phyloP scores from a whole-genome alignment of 345 rosid species.

The Angophora floribunda region DNA sequence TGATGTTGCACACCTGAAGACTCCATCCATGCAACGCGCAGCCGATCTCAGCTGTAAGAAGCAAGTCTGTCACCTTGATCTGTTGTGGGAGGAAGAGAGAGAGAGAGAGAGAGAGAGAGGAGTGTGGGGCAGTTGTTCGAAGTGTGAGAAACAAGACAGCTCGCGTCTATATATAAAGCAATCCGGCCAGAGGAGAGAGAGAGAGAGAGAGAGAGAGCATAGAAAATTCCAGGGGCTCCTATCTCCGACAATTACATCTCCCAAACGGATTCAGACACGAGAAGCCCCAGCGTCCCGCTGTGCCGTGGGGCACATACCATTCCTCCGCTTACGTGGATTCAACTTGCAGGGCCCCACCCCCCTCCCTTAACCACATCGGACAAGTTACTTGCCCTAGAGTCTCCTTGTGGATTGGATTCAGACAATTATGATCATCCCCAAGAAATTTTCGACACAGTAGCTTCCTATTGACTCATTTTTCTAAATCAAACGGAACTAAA shows the following conservation, averaged over 20 bases:
- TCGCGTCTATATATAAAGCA: background rate
- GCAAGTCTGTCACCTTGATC: background rate
- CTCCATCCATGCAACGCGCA: background rate
- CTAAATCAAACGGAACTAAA: background rate
- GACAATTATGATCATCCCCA: background rate
- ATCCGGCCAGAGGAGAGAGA: background rate
- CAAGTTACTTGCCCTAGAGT: background rate
- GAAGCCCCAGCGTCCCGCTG: background rate
- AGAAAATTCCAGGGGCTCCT: background rate
- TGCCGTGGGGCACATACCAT: background rate
- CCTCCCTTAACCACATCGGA: background rate
- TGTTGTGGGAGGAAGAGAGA: background rate
- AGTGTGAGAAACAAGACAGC: background rate
- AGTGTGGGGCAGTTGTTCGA: background rate
- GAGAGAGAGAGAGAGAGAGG: background rate
- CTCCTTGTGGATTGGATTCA: background rate
- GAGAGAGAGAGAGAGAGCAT: background rate
- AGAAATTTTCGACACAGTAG: background rate
- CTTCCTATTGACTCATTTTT: background rate
- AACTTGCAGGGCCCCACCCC: background rate
- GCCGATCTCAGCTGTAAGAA: background rate
- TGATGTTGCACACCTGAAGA: background rate
- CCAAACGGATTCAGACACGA: background rate
- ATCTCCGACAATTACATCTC: background rate
- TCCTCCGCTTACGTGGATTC: background rate